phyloP scores from a whole-genome alignment of 2,329 filamentous ascomycete genomes.

The Zymoseptoria tritici region DNA sequence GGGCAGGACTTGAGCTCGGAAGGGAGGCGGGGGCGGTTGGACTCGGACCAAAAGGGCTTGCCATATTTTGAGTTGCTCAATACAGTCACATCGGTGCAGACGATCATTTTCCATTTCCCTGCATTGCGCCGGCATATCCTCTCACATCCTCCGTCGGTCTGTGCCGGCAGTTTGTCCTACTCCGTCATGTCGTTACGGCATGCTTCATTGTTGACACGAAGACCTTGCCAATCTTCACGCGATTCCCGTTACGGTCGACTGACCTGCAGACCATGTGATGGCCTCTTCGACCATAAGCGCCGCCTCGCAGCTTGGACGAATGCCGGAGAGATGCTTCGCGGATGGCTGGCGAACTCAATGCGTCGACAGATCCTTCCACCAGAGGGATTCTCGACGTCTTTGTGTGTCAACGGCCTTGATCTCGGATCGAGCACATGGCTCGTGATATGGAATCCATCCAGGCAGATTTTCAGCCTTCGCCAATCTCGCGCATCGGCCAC shows the following conservation, averaged over 20 bases:
- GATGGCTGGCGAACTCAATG: not conserved
- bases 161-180: no score
- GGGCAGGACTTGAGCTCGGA: no score
- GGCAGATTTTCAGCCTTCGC: slow-evolving; percentile 5
- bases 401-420: not conserved
- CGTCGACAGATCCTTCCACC: not conserved
- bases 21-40: no score
- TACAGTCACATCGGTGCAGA: not conserved
- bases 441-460: not conserved
- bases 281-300: not conserved
- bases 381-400: not conserved
- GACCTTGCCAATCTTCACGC: not conserved
- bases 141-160: not conserved
- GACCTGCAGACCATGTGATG: not conserved
- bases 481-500: slow-evolving; percentile 24
- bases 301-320: not conserved
- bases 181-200: not conserved
- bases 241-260: not conserved
- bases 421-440: not conserved
- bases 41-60: no score
- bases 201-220: not conserved
- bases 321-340: not conserved
- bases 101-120: not conserved
- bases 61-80: no score
- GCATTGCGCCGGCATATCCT: not conserved